Conservation (phyloP, 257 asterid genomes). For the Parsonsia alboflavescens region DNA sequence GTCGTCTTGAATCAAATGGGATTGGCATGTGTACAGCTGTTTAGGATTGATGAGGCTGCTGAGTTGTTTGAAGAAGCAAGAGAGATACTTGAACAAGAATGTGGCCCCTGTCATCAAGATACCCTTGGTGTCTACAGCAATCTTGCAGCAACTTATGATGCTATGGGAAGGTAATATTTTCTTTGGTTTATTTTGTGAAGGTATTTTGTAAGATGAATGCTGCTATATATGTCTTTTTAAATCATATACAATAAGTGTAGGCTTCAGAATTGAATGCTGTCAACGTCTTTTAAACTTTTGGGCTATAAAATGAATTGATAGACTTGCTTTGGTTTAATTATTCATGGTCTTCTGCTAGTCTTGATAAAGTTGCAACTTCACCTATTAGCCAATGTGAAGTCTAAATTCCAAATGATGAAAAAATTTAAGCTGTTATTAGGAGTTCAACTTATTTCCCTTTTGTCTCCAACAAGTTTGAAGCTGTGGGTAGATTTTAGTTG, state of each 20-base stretch:
- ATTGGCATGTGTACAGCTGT: constrained; percentile 84
- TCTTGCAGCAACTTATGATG: constrained; percentile 98
- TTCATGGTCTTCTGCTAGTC: neutral
- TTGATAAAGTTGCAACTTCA: neutral
- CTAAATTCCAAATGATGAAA: neutral
- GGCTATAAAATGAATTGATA: neutral
- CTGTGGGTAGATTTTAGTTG: too few relatives aligned
- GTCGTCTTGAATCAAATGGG: constrained; percentile 99
- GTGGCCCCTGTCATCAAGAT: constrained; percentile 93
- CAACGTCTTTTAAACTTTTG: neutral
- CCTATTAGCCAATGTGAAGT: neutral
- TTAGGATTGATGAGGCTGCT: constrained; percentile 95
- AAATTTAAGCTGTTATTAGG: neutral
- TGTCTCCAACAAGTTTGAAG: too few relatives aligned
- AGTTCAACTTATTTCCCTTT: neutral
- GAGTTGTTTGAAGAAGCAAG: constrained; percentile 98
- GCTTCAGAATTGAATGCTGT: neutral
- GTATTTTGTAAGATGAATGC: neutral
- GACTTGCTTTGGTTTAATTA: neutral
- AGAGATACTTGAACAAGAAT: constrained; percentile 81
- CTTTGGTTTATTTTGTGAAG: neutral
- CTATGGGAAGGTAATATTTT: constrained; percentile 85
- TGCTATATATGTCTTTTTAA: too few relatives aligned
- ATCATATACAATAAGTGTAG: neutral
- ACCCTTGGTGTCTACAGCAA: constrained; percentile 96